These are phyloP conservation scores for Balansia obtecta DNA, from an alignment of 2,329 filamentous ascomycete species.

Conservation along the genomic window DNA sequence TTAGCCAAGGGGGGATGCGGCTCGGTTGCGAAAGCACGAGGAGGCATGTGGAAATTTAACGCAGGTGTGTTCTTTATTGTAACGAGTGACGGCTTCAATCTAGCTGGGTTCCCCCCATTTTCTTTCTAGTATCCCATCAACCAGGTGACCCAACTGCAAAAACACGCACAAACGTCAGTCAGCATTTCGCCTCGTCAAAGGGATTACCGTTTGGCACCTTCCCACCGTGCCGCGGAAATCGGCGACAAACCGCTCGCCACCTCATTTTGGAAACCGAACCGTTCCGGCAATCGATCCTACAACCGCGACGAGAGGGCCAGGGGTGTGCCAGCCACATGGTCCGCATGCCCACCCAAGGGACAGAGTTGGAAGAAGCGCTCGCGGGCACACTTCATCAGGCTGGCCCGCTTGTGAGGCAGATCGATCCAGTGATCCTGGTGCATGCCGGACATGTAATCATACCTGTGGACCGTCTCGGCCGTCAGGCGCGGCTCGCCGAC, in stretches of 20 bases:
- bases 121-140: too few species aligned
- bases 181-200: neutral
- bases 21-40: too few species aligned
- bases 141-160: neutral
- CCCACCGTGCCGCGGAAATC: too few species aligned
- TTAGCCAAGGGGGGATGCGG: neutral
- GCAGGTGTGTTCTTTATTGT: neutral
- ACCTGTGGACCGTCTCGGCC: neutral
- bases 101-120: neutral
- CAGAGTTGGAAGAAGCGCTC: slow-evolving; percentile 3
- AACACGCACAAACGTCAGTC: neutral
- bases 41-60: neutral
- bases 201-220: neutral
- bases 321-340: neutral
- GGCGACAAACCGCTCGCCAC: too few species aligned
- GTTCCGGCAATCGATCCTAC: neutral
- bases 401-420: slow-evolving; percentile 1
- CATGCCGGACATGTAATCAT: slow-evolving; percentile 2
- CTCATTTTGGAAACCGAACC: too few species aligned
- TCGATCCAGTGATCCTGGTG: slow-evolving; percentile 1
- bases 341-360: neutral
- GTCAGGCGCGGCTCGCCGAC: slow-evolving; percentile 48
- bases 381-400: neutral
- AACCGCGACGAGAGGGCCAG: neutral
- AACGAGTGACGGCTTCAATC: neutral